Base-by-base conservation (phyloP, 2,329 filamentous ascomycete genomes). In the Pseudocercospora crystallina region DNA sequence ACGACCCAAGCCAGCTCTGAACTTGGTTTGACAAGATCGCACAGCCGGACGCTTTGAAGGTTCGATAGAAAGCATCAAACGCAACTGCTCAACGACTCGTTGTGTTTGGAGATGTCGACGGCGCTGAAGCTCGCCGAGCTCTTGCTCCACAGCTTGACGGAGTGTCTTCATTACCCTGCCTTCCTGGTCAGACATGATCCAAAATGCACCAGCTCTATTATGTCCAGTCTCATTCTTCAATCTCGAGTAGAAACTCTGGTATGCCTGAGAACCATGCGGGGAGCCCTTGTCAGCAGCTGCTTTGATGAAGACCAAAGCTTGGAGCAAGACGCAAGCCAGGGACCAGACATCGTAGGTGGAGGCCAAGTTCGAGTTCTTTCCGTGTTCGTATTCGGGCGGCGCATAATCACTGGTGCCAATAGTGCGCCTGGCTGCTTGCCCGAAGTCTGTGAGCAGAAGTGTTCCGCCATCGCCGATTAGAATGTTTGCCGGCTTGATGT, bases 401-500 rank as follows among this genome's bases (percentile, higher is more conserved):
- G 41, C 35, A 13, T 44, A 50, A 13, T 40, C 41, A 14, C 36
- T 44, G 9, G 47, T 45, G 8, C 47, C 41, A n/a, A 45, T 32
- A 4, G 35, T 50, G 14, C 34, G 20, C 29, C 15, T 34, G 4
- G 41, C 47, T 30, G 41, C 40, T 32, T 50, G 41, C 8, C 47
- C 47, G 32, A 50, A 50, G 20, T 50, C 41, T 9, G 47, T 50
- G 11, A 50, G 31, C 26, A 50, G 47, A 5, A 50, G 34, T 33
- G 15, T 50, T 13, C 42, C 36, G 14, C 40, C 36, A 34, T 38
- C 20, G 31, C 41, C 29, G 3, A 50, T 39, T 14, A 50, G 36
- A 11, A 50, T 44, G 14, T 50, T 50, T 11, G 41, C 47, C 10
- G 41, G 47, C 29, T 50, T 50, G 29, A 50, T 44, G 36, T 50